phyloP scores from a whole-genome alignment of 2,329 filamentous ascomycete genomes.

The Dothideomycetes sp. region DNA sequence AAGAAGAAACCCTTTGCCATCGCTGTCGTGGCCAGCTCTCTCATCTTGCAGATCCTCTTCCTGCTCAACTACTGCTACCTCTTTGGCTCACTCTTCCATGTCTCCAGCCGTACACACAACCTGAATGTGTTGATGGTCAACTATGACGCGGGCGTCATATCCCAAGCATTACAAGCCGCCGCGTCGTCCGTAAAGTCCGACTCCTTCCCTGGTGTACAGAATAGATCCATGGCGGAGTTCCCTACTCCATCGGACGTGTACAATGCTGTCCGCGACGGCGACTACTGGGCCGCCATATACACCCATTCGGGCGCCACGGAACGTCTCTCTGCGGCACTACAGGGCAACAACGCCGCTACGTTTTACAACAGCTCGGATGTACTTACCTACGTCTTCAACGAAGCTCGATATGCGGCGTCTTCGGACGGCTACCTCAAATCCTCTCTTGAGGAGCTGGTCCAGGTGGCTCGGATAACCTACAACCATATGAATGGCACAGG shows the following conservation, averaged over 20 bases:
- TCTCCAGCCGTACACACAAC: conserved; percentile 12
- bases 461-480: conserved; percentile 24
- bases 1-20: conserved; percentile 11
- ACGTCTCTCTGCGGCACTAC: conserved; percentile 25
- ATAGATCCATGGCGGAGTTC: conserved; percentile 1
- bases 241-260: conserved; percentile 12
- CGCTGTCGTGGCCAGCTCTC: conserved; percentile 5
- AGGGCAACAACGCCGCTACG: conserved; percentile 20
- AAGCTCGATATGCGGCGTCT: conserved; percentile 31
- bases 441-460: conserved; percentile 23
- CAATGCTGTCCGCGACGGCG: conserved; percentile 15
- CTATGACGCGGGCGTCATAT: conserved; percentile 17
- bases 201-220: conserved; percentile 3
- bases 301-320: conserved; percentile 25
- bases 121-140: conserved; percentile 19
- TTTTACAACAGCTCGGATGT: conserved; percentile 26
- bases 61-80: conserved; percentile 16
- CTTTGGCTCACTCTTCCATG: conserved; percentile 16
- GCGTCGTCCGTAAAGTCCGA: conserved; percentile 1
- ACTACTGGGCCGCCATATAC: conserved; percentile 21
- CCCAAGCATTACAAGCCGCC: conserved; percentile 6
- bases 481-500: conserved; percentile 21
- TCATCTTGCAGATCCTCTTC: conserved; percentile 15
- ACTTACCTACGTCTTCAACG: conserved; percentile 34
- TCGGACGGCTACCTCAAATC: conserved; percentile 23